A percentile compares a stretch with the other conserved stretches of the same genome.
phyloP scores from a whole-genome alignment of 83 land plant genomes.

The Larix sibirica region DNA sequence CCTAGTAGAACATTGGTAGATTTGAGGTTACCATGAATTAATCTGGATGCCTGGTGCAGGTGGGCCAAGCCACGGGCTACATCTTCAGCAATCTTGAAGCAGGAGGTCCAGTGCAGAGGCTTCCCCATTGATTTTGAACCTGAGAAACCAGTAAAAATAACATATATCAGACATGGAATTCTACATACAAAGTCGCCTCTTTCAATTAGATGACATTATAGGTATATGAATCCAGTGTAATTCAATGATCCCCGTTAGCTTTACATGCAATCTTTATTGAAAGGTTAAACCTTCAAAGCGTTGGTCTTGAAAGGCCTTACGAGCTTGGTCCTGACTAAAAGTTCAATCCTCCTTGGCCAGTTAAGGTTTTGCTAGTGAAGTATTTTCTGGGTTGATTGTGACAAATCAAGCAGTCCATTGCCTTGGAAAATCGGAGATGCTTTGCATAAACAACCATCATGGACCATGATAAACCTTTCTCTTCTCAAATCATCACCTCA shows the following conservation, averaged over 20 bases:
- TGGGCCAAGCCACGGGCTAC: slow-evolving; percentile 37
- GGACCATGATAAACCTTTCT: no score
- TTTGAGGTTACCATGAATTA: slow-evolving; percentile 46
- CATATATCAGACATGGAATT: not conserved
- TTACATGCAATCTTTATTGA: no score
- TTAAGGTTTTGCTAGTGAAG: no score
- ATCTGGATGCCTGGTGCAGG: slow-evolving; percentile 34
- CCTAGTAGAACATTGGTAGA: slow-evolving; percentile 39
- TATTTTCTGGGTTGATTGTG: no score
- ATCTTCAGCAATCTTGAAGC: slow-evolving; percentile 56
- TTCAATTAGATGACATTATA: not conserved
- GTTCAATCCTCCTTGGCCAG: not conserved
- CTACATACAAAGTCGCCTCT: not conserved
- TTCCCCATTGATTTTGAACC: slow-evolving; percentile 34
- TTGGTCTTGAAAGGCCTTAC: not conserved
- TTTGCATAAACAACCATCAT: no score
- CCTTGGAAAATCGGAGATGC: no score
- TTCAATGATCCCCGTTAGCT: no score
- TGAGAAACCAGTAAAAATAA: slow-evolving; percentile 25
- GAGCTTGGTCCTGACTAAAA: not conserved
- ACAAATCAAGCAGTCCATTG: no score
- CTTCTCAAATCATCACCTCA: no score
- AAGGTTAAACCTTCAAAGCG: no score
- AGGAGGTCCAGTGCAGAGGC: slow-evolving; percentile 46
- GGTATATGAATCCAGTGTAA: not conserved